These are phyloP conservation scores for Phytophthora syringae DNA, from an alignment of 352 stramenopile species.

Conservation along the genomic window DNA sequence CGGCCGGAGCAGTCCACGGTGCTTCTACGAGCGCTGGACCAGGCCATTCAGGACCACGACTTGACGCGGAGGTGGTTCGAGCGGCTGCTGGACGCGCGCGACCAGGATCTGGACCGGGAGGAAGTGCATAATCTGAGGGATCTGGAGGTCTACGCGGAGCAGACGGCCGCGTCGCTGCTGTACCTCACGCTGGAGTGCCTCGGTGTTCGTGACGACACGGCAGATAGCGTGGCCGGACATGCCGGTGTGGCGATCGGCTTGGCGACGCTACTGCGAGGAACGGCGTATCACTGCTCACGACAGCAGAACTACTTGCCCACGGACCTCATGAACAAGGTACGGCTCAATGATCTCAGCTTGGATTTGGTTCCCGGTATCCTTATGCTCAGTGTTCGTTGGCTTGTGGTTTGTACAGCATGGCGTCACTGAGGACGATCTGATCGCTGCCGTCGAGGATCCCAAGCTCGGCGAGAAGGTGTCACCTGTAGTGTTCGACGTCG, in stretches of 20 bases:
- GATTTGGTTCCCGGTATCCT: constrained; percentile 31
- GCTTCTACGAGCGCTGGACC: constrained; percentile 70
- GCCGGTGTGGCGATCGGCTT: constrained; percentile 88
- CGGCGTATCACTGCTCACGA: constrained; percentile 65
- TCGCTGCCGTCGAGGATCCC: constrained; percentile 62
- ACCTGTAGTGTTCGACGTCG: constrained; percentile 90
- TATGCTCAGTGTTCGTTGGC: constrained; percentile 29
- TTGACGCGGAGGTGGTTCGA: constrained; percentile 93
- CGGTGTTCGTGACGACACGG: constrained; percentile 70
- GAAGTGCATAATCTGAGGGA: constrained; percentile 73
- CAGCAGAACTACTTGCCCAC: constrained; percentile 85
- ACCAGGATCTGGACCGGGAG: constrained; percentile 87
- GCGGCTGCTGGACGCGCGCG: constrained; percentile 88
- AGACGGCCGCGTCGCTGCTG: constrained; percentile 89
- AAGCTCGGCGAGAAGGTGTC: constrained; percentile 70
- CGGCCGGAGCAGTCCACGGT: constrained; percentile 50
- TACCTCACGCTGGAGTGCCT: constrained; percentile 92
- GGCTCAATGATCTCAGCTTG: constrained; percentile 5
- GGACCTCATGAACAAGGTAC: constrained; percentile 80
- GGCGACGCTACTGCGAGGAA: constrained; percentile 82
- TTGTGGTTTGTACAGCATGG: constrained; percentile 45
- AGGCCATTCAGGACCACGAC: constrained; percentile 70
- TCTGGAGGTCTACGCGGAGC: constrained; percentile 88
- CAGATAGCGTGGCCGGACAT: constrained; percentile 84
- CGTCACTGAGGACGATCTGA: constrained; percentile 60